Percentiles rank a stretch among this genome's conserved stretches.
phyloP scores from a whole-genome alignment of 2,329 filamentous ascomycete genomes.

The Claviceps capensis region DNA sequence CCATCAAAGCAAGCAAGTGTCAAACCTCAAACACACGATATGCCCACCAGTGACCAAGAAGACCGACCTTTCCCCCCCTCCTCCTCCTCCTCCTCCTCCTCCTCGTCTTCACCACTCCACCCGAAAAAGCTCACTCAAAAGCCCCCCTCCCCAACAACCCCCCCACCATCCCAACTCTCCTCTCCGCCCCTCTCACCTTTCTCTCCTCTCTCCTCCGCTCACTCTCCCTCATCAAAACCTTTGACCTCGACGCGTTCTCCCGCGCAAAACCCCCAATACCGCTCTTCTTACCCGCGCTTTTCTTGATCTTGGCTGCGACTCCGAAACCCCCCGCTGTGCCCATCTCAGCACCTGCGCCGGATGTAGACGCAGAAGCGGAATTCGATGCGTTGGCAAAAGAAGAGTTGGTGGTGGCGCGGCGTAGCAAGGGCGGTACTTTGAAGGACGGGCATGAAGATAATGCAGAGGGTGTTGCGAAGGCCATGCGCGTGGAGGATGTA shows the following conservation, averaged over 20 bases:
- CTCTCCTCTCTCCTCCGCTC: slow-evolving; percentile 45
- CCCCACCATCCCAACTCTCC: slow-evolving; percentile 40
- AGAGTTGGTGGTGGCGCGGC: slow-evolving; percentile 59
- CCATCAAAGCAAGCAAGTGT: too few relatives aligned
- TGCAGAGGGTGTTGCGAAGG: slow-evolving; percentile 35
- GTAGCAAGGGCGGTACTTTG: slow-evolving; percentile 57
- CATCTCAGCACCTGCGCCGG: slow-evolving; percentile 9
- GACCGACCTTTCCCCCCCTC: too few relatives aligned
- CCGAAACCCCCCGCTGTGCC: slow-evolving; percentile 24
- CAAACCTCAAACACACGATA: too few relatives aligned
- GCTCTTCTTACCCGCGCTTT: slow-evolving; percentile 44
- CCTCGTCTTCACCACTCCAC: not conserved
- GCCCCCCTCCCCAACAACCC: slow-evolving; percentile 42
- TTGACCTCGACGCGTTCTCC: slow-evolving; percentile 41
- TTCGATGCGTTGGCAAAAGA: slow-evolving; percentile 23
- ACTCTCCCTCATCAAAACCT: slow-evolving; percentile 38
- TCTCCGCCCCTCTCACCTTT: slow-evolving; percentile 44
- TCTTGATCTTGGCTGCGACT: slow-evolving; percentile 43
- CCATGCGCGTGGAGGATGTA: slow-evolving; percentile 28
- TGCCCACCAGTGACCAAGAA: too few relatives aligned
- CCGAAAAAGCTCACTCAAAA: slow-evolving; percentile 19
- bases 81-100: too few relatives aligned
- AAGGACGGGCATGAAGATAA: slow-evolving; percentile 37
- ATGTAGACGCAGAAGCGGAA: slow-evolving; percentile 8
- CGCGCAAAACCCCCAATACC: slow-evolving; percentile 47